Conservation (phyloP, 257 asterid species). For the Orobanche coerulescens region DNA sequence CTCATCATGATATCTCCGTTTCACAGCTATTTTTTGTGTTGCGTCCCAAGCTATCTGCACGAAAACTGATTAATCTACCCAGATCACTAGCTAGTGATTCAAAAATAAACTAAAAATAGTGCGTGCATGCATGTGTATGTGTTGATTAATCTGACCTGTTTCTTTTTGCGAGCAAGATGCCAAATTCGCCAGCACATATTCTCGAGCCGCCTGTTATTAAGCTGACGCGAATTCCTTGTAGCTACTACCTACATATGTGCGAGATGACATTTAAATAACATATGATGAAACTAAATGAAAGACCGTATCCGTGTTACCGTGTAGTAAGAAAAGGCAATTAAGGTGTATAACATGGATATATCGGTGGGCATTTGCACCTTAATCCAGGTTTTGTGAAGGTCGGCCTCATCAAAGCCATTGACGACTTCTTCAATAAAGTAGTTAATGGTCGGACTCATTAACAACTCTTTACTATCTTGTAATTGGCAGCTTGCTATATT, state of each 20-base stretch:
- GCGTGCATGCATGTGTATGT: too few species aligned
- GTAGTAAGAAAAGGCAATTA: too few species aligned
- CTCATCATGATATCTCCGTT: slow-evolving; percentile 32
- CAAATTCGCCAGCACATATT: slow-evolving; percentile 81
- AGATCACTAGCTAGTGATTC: too few species aligned
- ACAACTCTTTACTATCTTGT: slow-evolving; percentile 27
- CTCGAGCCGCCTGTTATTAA: slow-evolving; percentile 67
- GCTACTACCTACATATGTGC: slow-evolving; percentile 60
- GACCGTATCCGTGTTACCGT: too few species aligned
- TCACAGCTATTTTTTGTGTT: slow-evolving; percentile 40
- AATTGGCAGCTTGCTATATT: slow-evolving; percentile 11
- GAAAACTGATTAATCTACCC: too few species aligned
- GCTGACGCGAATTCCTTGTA: slow-evolving; percentile 49
- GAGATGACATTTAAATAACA: too few species aligned
- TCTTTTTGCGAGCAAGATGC: slow-evolving; percentile 70
- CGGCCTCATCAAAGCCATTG: slow-evolving; percentile 59
- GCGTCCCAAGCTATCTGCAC: slow-evolving; percentile 63
- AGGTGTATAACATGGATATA: too few species aligned
- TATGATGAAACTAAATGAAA: too few species aligned
- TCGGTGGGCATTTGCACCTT: too few species aligned
- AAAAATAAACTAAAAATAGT: too few species aligned
- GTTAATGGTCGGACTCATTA: slow-evolving; percentile 52
- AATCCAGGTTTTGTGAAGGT: slow-evolving; percentile 63
- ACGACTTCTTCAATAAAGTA: slow-evolving; percentile 65
- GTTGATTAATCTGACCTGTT: slow-evolving; percentile 59